Evolutionary conservation across 2,329 filamentous ascomycete genomes (phyloP).

Genomic region (Fusarium begoniae): DNA sequence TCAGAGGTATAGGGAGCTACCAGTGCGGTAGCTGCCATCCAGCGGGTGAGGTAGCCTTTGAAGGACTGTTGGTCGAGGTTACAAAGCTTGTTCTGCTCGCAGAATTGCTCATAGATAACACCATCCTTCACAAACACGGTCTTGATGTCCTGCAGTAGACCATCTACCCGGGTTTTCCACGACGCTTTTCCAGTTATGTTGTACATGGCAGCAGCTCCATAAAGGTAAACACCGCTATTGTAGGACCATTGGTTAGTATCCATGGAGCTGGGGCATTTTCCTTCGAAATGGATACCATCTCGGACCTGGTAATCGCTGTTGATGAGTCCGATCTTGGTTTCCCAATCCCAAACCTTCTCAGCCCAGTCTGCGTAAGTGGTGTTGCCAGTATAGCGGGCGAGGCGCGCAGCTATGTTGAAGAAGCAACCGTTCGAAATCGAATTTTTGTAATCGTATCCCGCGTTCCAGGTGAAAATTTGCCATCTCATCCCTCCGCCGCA

Average conservation of each 20-base stretch:
- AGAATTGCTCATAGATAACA: conserved; percentile 72
- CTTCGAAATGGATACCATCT: conserved; percentile 55
- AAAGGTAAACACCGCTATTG: conserved; percentile 73
- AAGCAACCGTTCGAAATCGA: conserved; percentile 76
- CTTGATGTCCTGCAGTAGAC: conserved; percentile 61
- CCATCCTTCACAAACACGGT: conserved; percentile 62
- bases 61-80: conserved; percentile 77
- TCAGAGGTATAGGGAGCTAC: conserved; percentile 53
- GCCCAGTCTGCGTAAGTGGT: conserved; percentile 82
- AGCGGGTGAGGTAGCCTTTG: conserved; percentile 79
- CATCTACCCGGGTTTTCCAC: conserved; percentile 68
- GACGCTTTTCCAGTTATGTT: conserved; percentile 63
- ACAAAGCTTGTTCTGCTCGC: conserved; percentile 69
- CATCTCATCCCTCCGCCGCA: conserved; percentile 83
- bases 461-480: conserved; percentile 85
- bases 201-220: conserved; percentile 69
- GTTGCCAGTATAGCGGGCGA: conserved; percentile 83
- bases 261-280: conserved; percentile 14
- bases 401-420: conserved; percentile 74
- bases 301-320: conserved; percentile 61
- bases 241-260: conserved; percentile 69
- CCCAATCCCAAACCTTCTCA: conserved; percentile 74
- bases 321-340: conserved; percentile 64
- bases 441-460: conserved; percentile 75
- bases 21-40: conserved; percentile 65